Base-by-base conservation (phyloP, 805 yeast species). In the Pichia nanzhaoensis region DNA sequence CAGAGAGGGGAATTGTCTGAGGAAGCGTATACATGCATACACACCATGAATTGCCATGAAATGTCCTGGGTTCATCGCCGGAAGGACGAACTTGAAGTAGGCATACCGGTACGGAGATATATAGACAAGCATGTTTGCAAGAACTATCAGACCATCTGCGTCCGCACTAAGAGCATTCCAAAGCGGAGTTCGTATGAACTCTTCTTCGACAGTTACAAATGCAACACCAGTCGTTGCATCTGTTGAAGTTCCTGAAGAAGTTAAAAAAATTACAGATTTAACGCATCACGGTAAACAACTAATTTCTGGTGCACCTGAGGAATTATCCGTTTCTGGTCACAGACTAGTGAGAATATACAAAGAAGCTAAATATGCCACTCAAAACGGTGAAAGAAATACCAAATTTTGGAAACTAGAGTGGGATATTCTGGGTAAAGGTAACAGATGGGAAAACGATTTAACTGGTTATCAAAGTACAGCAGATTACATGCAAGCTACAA, bases 381-480 rank as follows among this genome's bases (percentile, higher is more conserved):
- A 86, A 68, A 78, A 86, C 31, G 87, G 90, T 12, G 56, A 55
- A 17, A 67, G 70, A 55, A 73, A 76, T 56, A 71, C 75, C 17
- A 62, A 66, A 45, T 62, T 58, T 53, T 86, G 95, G 95, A 79
- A 77, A 57, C 59, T 86, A 46, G 95, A 86, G 65, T 86, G 93
- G 91, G 95, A 87, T 59, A 75, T 85, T 35, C 67, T 82, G 46
- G 80, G 80, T 37, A 78, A 81, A 57, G 86, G 84, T 19, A 79
- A 86, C 69, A 71, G 93, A 61, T 86, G 95, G 95, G 95, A 86
- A 61, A 86, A 86, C 65, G 91, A 84, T 61, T 70, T 86, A 60
- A 86, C 86, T 65, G 95, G 95, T 21, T 86, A 84, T 70, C 90
- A 84, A 57, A 76, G 85, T 38, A 71, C 84, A 37, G 77, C 84